These are phyloP conservation scores for Fraxinus sp. DNA, from an alignment of 305 asterid genomes.

Conservation along the genomic window DNA sequence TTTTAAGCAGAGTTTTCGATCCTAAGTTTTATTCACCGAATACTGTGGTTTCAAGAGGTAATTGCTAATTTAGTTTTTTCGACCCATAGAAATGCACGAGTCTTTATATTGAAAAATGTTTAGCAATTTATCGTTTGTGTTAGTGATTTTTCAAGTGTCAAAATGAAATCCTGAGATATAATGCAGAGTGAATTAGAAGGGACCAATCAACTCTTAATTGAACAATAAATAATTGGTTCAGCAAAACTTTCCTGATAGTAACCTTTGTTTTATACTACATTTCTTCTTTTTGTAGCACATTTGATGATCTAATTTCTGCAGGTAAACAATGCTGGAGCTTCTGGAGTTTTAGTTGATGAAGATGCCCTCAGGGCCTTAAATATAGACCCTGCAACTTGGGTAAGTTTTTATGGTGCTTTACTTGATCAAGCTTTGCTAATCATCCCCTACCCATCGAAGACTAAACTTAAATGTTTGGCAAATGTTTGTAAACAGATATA, in stretches of 20 bases:
- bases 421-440: not conserved
- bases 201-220: not conserved
- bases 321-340: slow-evolving; percentile 82
- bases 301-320: slow-evolving; percentile 26
- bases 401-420: slow-evolving; percentile 22
- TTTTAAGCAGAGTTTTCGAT: not conserved
- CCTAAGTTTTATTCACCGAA: not conserved
- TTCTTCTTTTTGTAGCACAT: not conserved
- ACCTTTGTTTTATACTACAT: not conserved
- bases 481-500: not conserved
- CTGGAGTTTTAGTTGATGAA: slow-evolving; percentile 71
- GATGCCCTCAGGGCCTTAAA: slow-evolving; percentile 58
- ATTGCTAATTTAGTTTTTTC: not conserved
- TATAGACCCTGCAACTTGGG: slow-evolving; percentile 67
- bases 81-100: no score
- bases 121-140: no score
- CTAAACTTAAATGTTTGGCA: not conserved
- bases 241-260: no score
- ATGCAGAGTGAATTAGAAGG: not conserved
- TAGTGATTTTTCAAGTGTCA: no score
- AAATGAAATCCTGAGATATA: no score
- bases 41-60: not conserved
- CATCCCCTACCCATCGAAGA: not conserved
- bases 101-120: no score
- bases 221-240: no score